phyloP scores from a whole-genome alignment of 2,329 filamentous ascomycete genomes.

The Annulohypoxylon truncatum region DNA sequence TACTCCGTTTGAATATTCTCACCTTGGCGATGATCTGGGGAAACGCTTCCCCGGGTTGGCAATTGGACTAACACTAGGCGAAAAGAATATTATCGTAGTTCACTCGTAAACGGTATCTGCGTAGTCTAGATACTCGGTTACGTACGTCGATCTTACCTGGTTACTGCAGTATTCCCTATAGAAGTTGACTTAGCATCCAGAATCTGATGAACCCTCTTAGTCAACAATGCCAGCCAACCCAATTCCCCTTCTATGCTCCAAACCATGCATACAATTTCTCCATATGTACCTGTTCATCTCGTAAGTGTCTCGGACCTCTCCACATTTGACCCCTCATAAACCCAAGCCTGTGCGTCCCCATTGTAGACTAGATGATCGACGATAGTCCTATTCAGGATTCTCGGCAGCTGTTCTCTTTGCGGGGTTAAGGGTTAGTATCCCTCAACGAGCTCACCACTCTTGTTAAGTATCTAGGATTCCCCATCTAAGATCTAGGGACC shows the following conservation, averaged over 20 bases:
- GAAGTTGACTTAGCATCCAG: background rate
- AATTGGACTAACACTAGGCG: background rate
- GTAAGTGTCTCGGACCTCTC: background rate
- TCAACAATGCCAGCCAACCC: background rate
- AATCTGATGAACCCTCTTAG: background rate
- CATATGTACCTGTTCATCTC: background rate
- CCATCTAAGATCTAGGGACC: background rate
- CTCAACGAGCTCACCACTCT: too few relatives aligned
- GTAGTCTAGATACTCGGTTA: background rate
- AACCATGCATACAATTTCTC: too few relatives aligned
- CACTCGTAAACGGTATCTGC: slow-evolving; percentile 2
- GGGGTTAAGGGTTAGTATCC: background rate
- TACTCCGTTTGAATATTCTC: slow-evolving; percentile 18
- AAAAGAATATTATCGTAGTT: background rate
- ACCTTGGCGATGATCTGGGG: slow-evolving; percentile 16
- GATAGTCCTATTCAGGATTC: background rate
- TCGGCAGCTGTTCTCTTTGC: background rate
- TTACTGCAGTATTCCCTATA: background rate
- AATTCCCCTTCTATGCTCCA: background rate
- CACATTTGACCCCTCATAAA: background rate
- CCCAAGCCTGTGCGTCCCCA: background rate
- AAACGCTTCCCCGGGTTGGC: background rate
- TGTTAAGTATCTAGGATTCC: background rate
- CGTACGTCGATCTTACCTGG: background rate
- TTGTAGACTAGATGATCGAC: background rate